Base-by-base conservation (phyloP, 345 rosid genomes). In the Viola odorata region DNA sequence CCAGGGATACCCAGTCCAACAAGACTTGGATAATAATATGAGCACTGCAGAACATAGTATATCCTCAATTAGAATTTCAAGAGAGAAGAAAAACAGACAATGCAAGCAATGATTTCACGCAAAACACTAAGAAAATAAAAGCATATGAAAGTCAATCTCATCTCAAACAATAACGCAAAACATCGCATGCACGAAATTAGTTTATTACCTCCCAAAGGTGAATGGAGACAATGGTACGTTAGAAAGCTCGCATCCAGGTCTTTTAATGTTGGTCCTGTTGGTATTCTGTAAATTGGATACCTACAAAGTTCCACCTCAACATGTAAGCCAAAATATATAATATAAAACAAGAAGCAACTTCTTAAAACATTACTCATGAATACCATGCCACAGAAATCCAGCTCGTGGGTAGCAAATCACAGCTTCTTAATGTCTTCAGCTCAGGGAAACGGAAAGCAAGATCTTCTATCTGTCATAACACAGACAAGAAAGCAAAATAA, bases 351-450 rank as follows among this genome's bases (percentile, higher is more conserved):
- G 12, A 11, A 41, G 40, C 37, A 47, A 32, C 42, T 0, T 23
- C 32, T 23, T 23, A 23, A 13, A 37, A 48, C 14, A 8, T 2
- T 45, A 36, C 37, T 15, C 44, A 51, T 63, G 16, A 58, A 60
- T 70, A 70, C 75, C 75, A 70, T 32, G 75, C 75, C 61, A 70
- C 69, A 53, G 75, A 70, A 57, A 70, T 70, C 75, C 75, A 70
- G 56, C 75, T 70, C 47, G 75, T 64, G 4, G 66, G 44, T 40
- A 41, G 55, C 37, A 70, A 40, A 60, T 70, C 69, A 48, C 66
- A 70, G 50, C 69, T 70, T 65, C 69, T 70, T 16, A 60, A 57
- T 3, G 65, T 54, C 54, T 64, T 70, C 62, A 70, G 63, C 45
- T 45, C 57, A 48, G 75, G 75, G 65, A 64, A 64, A 36, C 52